Base-by-base conservation (phyloP, 78 protist species). In the Dictyostelium brefeldianum region DNA sequence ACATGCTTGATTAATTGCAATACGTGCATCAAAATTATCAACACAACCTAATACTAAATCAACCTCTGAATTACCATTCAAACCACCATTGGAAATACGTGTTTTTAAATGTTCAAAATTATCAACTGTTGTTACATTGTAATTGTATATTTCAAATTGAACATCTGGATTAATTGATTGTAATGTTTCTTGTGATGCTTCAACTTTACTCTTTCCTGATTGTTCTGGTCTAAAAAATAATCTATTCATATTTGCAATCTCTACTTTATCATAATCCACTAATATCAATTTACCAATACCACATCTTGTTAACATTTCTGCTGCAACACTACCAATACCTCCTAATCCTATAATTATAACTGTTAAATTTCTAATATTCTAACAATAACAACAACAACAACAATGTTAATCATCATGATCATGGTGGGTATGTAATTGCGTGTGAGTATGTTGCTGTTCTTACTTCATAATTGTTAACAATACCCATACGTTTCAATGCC, bases 291-390 rank as follows among this genome's bases (percentile, higher is more conserved):
- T 99, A n/a, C 99, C 99, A 41, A 99, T 80, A 27, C 99, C 99
- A 80, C 99, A 98, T 14, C 99, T 96, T 46, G 98, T 97, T 14
- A 99, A 97, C 99, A 98, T 98, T 67, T 99, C 99, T 3, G 99
- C 99, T 7, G 98, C 97, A 7, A 98, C 99, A 18, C 93, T 51
- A 53, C 99, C 99, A 22, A 98, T 98, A 17, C 99, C 99, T 8
- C 99, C 99, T 1, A 97, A 82, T 20, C 99, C 99, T 29, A 98
- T 97, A 17, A 98, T 80, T 18, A 89, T 71, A n/a, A 99, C 98
- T 12, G 98, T 64, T 25, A 18, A 48, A 78, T 90, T 82, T 50
- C 97, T 96, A 74, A 98, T 96, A 48, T 90, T 67, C 91, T 95
- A 25, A 36, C 12, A 17, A 71, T 71, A 29, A 17, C n/a, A 15